These are phyloP conservation scores for Kondoa malvinella DNA, from an alignment of 768 basidiomycete genomes.

Conservation along the genomic window DNA sequence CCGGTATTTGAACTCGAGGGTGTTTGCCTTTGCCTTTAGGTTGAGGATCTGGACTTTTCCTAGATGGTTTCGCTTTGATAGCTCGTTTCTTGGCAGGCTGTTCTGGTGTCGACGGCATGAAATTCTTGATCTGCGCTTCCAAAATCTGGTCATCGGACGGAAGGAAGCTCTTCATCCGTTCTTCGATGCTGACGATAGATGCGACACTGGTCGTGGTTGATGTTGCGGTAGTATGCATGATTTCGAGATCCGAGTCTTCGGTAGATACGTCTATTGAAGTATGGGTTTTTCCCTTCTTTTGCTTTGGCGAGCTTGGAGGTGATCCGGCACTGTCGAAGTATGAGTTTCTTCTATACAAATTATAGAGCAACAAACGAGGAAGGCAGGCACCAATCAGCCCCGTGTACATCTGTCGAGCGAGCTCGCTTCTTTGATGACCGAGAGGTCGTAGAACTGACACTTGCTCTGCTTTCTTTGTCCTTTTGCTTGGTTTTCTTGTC, in stretches of 20 bases:
- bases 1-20: neutral
- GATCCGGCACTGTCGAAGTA: no score
- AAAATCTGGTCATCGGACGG: no score
- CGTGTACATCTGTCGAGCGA: neutral
- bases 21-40: neutral
- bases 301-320: no score
- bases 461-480: neutral
- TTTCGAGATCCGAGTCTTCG: neutral
- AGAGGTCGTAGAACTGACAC: neutral
- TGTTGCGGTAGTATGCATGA: neutral
- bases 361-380: no score
- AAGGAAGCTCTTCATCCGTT: no score
- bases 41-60: no score
- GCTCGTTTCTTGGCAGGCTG: neutral
- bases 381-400: no score
- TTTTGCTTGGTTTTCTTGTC: neutral
- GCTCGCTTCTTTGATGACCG: neutral
- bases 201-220: neutral
- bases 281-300: neutral
- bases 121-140: no score
- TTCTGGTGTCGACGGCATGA: neutral
- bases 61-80: neutral
- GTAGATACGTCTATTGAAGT: neutral
- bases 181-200: no score
- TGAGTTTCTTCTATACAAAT: no score